Conservation (phyloP, 164 flowering plant species). For the Aristolochia fimbriata region DNA sequence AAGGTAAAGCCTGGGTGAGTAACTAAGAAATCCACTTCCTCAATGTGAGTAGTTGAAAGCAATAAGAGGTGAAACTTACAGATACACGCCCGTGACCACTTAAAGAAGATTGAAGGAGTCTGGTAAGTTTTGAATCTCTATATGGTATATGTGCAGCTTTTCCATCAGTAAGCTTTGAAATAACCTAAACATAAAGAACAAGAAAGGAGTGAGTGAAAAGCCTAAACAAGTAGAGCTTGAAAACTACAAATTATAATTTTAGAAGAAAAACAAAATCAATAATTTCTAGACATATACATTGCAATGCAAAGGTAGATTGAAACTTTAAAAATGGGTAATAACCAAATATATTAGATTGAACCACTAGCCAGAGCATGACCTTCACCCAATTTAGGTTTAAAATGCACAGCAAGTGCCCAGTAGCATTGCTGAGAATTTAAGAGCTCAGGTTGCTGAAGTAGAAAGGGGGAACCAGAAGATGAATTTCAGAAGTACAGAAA, state of each 20-base stretch:
- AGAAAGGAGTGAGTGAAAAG: neutral
- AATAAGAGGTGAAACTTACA: slow-evolving; percentile 37
- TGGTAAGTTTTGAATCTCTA: slow-evolving; percentile 89
- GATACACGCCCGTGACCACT: slow-evolving; percentile 98
- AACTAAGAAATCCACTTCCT: too few relatives aligned
- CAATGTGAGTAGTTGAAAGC: neutral
- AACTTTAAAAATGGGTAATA: too few relatives aligned
- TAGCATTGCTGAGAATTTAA: too few relatives aligned
- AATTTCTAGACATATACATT: neutral
- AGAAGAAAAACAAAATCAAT: neutral
- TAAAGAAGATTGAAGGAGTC: slow-evolving; percentile 92
- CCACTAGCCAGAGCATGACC: too few relatives aligned
- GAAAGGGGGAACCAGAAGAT: too few relatives aligned
- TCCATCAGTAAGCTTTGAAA: slow-evolving; percentile 88
- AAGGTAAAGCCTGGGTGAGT: neutral
- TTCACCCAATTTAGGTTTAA: too few relatives aligned
- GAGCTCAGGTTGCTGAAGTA: too few relatives aligned
- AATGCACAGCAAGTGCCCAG: too few relatives aligned
- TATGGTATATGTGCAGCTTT: slow-evolving; percentile 84
- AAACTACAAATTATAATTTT: neutral
- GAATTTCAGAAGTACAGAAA: too few relatives aligned
- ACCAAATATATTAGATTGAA: too few relatives aligned
- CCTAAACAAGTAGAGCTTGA: neutral
- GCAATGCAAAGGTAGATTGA: neutral
- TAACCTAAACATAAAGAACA: slow-evolving; percentile 44